Base-by-base conservation (phyloP, 768 basidiomycete species). In the Boletus eberwhitei region DNA sequence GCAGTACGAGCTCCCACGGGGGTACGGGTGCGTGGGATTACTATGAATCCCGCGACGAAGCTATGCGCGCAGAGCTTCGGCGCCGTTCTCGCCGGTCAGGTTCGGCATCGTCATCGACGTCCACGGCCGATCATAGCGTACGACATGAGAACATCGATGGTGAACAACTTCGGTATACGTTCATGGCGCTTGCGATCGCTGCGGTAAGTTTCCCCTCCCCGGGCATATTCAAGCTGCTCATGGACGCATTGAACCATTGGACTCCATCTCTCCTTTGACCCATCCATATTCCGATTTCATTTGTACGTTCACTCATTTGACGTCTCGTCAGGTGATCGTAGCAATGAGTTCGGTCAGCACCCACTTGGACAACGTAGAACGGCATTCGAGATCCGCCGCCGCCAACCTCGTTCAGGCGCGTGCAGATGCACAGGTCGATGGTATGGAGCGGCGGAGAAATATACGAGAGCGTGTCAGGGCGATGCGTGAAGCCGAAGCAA, bases 361-460 rank as follows among this genome's bases (percentile, higher is more conserved):
- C 59, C 45, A 58, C 72, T 4, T 63, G 74, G 14, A 78, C 80
- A 36, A 73, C 73, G 57, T 64, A n/a, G 55, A 55, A 57, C 70
- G 68, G 0, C 86, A 88, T 26, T 36, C 64, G 59, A 68, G 67
- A 13, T 70, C 72, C 3, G 88, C 87, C 0, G 79, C 77, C 1
- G 69, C 71, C 9, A 86, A 86, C 57, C 77, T 88, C 19, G 76
- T 82, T 0, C 76, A 80, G 53, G 87, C 85, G 5, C 77, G 83
- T 17, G 64, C 67, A 14, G 86, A 86, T 35, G 84, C 85, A 8
- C 70, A 74, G 40, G 76, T 82, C 57, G 66, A 78, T 38, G 86
- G 87, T 1, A 75, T 73, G 38, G 78, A 81, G 57, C 71, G 85
- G 48, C 74, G 84, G 45, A 70, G 68, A 41, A 77, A 77, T 52